phyloP scores from a whole-genome alignment of 2,329 filamentous ascomycete species.

The Trichoderma asperellum region DNA sequence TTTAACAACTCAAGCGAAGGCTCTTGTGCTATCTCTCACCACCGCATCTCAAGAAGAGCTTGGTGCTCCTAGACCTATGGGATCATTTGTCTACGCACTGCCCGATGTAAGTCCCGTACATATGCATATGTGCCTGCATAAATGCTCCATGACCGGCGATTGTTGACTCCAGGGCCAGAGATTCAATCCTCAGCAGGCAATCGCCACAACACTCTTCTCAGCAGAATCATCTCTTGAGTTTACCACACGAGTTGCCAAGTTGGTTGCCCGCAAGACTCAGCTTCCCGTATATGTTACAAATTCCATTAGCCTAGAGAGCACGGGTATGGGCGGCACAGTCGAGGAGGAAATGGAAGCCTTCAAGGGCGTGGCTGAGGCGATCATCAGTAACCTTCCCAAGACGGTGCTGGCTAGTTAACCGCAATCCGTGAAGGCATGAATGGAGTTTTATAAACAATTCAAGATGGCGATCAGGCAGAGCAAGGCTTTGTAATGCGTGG shows the following conservation, averaged over 20 bases:
- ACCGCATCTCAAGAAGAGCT: slow-evolving; percentile 59
- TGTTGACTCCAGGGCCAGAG: slow-evolving; percentile 42
- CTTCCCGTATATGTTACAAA: slow-evolving; percentile 89
- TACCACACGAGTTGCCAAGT: slow-evolving; percentile 79
- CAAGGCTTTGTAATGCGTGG: background rate
- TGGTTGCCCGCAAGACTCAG: slow-evolving; percentile 72
- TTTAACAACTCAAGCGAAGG: slow-evolving; percentile 61
- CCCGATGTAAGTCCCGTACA: slow-evolving; percentile 68
- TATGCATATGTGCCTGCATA: background rate
- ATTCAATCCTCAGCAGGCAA: slow-evolving; percentile 61
- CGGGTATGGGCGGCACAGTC: slow-evolving; percentile 76
- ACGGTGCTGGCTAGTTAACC: background rate
- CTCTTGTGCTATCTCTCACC: slow-evolving; percentile 63
- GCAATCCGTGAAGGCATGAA: background rate
- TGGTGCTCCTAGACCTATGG: slow-evolving; percentile 62
- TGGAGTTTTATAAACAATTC: background rate
- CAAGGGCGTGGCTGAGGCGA: slow-evolving; percentile 70
- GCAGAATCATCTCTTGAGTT: slow-evolving; percentile 82
- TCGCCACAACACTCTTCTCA: slow-evolving; percentile 79
- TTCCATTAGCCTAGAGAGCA: slow-evolving; percentile 75
- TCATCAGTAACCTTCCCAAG: slow-evolving; percentile 42
- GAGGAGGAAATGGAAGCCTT: slow-evolving; percentile 96
- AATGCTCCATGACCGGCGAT: background rate
- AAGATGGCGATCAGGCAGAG: background rate
- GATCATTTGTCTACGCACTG: slow-evolving; percentile 92